A percentile compares a stretch with the other conserved stretches of the same genome.
phyloP scores from a whole-genome alignment of 225 moss, liverwort and hornwort genomes.

The Polytrichum formosum region DNA sequence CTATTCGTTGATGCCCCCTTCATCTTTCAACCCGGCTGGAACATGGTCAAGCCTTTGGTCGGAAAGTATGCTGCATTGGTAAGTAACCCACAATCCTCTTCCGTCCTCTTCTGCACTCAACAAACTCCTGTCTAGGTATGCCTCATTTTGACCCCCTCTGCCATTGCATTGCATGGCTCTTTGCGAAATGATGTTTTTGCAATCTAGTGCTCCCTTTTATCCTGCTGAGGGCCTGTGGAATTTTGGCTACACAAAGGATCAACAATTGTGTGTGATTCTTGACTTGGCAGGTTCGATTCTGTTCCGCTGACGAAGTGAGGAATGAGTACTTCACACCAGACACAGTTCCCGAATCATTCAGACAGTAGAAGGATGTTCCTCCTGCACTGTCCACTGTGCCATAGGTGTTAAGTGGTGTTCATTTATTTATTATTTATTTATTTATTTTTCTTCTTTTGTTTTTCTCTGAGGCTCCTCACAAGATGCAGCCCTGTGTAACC shows the following conservation, averaged over 20 bases:
- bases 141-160: neutral
- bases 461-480: neutral
- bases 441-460: neutral
- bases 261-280: neutral
- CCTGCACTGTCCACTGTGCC: neutral
- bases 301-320: conserved; percentile 18
- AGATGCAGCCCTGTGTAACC: neutral
- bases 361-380: neutral
- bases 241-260: neutral
- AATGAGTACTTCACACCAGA: conserved; percentile 27
- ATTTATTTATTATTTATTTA: no score
- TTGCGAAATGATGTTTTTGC: no score
- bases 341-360: conserved; percentile 25
- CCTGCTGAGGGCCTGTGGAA: no score
- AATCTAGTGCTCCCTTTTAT: no score
- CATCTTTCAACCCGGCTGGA: conserved; percentile 80
- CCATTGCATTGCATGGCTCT: neutral
- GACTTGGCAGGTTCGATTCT: conserved; percentile 24
- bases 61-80: conserved; percentile 71
- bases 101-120: neutral
- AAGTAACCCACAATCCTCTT: neutral
- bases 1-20: conserved; percentile 77
- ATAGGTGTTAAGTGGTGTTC: neutral
- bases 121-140: neutral
- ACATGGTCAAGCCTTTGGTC: conserved; percentile 63